A percentile compares a stretch with the other conserved stretches of the same genome.
Evolutionary conservation across 345 rosid genomes (phyloP).

Genomic region (Rhizophora apiculata): DNA sequence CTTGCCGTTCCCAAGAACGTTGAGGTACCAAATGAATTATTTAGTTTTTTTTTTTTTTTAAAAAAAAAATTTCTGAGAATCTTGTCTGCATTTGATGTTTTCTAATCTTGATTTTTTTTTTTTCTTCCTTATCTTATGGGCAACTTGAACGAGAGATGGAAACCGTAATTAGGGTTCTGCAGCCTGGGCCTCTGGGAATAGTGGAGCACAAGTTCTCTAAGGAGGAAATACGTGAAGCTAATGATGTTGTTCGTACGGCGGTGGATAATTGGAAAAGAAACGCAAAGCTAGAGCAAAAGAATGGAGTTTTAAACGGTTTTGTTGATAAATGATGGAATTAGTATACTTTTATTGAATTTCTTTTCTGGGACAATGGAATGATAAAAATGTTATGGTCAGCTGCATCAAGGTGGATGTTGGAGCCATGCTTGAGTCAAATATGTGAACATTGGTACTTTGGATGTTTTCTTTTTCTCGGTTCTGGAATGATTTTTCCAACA

Average conservation of each 20-base stretch:
- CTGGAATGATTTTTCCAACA: too few species aligned
- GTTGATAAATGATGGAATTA: constrained; percentile 36
- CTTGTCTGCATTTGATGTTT: background rate
- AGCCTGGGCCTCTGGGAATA: constrained; percentile 86
- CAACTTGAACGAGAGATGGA: constrained; percentile 79
- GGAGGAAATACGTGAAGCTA: constrained; percentile 59
- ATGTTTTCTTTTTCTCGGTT: too few species aligned
- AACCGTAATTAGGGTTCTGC: constrained; percentile 74
- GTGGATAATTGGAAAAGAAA: constrained; percentile 66
- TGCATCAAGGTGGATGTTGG: too few species aligned
- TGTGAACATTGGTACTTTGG: too few species aligned
- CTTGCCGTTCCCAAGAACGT: background rate
- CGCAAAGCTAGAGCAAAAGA: constrained; percentile 45
- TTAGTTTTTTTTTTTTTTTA: too few species aligned
- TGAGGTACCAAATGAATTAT: background rate
- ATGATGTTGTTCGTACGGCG: constrained; percentile 56
- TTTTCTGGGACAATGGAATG: background rate
- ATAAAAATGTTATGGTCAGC: too few species aligned
- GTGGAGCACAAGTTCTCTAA: constrained; percentile 80
- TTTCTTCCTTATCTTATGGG: constrained; percentile 29
- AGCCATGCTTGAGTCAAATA: too few species aligned
- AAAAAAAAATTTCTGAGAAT: too few species aligned
- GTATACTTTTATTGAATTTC: background rate
- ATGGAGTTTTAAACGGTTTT: constrained; percentile 49
- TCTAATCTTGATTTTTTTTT: background rate